Percentiles rank a stretch among this genome's conserved stretches.
Conservation (phyloP, 2,329 filamentous ascomycete species). For the Hypoxylon sp. region DNA sequence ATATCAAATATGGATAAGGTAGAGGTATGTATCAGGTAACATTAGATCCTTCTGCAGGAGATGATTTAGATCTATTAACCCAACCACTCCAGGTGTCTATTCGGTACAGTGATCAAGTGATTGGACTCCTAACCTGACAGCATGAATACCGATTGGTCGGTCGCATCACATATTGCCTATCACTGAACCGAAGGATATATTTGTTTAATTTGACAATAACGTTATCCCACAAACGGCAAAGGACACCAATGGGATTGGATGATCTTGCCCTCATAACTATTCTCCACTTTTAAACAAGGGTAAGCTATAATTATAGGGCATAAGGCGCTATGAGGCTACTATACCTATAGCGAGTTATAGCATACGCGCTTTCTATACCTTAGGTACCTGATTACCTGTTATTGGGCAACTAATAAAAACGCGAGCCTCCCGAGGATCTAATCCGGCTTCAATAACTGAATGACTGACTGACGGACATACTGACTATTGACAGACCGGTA, state of each 20-base stretch:
- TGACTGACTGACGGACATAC: no score
- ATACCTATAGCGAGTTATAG: no score
- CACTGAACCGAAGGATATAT: neutral
- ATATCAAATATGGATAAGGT: conserved; percentile 1
- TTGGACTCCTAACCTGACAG: neutral
- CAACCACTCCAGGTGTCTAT: conserved; percentile 1
- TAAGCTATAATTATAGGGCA: no score
- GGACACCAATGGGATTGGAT: neutral
- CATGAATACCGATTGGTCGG: neutral
- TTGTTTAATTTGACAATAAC: neutral
- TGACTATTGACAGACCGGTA: no score
- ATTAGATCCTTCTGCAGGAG: conserved; percentile 23
- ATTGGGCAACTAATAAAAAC: no score
- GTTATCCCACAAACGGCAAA: neutral
- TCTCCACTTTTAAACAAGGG: no score
- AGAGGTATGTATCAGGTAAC: neutral
- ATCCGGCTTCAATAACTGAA: no score
- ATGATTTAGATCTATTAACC: neutral
- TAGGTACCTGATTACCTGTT: no score
- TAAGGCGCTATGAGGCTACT: no score
- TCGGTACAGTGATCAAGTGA: conserved; percentile 13
- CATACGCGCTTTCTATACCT: no score
- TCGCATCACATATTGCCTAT: neutral
- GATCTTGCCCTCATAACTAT: no score
- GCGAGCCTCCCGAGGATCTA: no score